Evolutionary conservation across 2,329 filamentous ascomycete genomes (phyloP).

Genomic region (Juglanconis sp.): DNA sequence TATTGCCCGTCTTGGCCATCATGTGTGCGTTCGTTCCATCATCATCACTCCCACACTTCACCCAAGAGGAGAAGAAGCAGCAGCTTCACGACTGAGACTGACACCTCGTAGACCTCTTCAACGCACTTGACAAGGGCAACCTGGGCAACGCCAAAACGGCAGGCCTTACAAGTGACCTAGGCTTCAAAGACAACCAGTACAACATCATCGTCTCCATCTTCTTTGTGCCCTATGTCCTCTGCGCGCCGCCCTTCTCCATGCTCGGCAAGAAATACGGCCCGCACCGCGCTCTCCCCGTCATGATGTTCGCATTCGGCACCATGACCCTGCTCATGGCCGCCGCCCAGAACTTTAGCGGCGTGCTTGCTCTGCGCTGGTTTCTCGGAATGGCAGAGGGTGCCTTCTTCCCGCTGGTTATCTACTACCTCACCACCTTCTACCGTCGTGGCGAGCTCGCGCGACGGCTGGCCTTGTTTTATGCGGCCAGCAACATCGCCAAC

Average conservation of each 20-base stretch:
- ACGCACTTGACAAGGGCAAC: constrained; percentile 49
- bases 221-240: constrained; percentile 70
- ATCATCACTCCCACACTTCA: neutral
- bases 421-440: constrained; percentile 63
- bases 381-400: constrained; percentile 65
- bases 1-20: constrained; percentile 40
- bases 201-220: constrained; percentile 69
- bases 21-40: constrained; percentile 33
- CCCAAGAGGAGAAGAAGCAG: neutral
- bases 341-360: constrained; percentile 58
- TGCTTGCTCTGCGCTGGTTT: constrained; percentile 68
- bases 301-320: constrained; percentile 67
- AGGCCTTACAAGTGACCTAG: constrained; percentile 48
- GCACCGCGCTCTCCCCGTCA: constrained; percentile 54
- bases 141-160: constrained; percentile 57
- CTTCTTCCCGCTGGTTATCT: constrained; percentile 66
- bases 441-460: constrained; percentile 67
- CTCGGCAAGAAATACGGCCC: constrained; percentile 67
- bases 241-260: constrained; percentile 62
- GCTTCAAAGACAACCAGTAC: constrained; percentile 62
- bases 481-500: constrained; percentile 60
- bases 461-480: constrained; percentile 63
- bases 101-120: constrained; percentile 36
- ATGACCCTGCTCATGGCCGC: constrained; percentile 59
- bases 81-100: neutral